Conservation (phyloP, 1,284 basidiomycete species). For the Ceratobasidium sp. region DNA sequence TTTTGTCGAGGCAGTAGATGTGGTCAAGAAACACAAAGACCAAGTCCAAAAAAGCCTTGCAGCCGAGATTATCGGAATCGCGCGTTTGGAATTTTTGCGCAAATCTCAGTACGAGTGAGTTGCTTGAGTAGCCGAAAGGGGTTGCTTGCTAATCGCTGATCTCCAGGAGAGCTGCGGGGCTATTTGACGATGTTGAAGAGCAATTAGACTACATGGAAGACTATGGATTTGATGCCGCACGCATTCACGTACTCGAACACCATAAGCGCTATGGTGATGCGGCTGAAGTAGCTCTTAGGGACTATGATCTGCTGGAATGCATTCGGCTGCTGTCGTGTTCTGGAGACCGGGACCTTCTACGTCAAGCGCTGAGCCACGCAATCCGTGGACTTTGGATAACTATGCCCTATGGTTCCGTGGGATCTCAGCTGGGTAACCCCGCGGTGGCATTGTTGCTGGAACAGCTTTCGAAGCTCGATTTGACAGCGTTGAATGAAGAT, state of each 20-base stretch:
- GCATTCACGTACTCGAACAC: conserved; percentile 63
- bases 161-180: conserved; percentile 61
- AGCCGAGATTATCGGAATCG: conserved; percentile 63
- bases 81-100: conserved; percentile 68
- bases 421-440: not conserved
- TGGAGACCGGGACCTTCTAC: not conserved
- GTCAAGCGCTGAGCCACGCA: not conserved
- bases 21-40: conserved; percentile 59
- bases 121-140: not conserved
- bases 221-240: conserved; percentile 67
- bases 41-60: conserved; percentile 62
- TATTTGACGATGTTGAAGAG: conserved; percentile 62
- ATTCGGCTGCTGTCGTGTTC: conserved; percentile 7
- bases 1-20: conserved; percentile 68
- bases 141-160: conserved; percentile 52
- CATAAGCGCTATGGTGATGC: conserved; percentile 65
- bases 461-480: conserved; percentile 4
- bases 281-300: conserved; percentile 68
- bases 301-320: conserved; percentile 55
- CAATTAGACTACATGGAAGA: conserved; percentile 71
- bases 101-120: conserved; percentile 63
- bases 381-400: not conserved
- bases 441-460: not conserved
- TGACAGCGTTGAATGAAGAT: not conserved
- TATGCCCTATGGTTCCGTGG: not conserved